These are phyloP conservation scores for Cutaneotrichosporon sp. DNA, from an alignment of 1,284 basidiomycete genomes.

Conservation along the genomic window DNA sequence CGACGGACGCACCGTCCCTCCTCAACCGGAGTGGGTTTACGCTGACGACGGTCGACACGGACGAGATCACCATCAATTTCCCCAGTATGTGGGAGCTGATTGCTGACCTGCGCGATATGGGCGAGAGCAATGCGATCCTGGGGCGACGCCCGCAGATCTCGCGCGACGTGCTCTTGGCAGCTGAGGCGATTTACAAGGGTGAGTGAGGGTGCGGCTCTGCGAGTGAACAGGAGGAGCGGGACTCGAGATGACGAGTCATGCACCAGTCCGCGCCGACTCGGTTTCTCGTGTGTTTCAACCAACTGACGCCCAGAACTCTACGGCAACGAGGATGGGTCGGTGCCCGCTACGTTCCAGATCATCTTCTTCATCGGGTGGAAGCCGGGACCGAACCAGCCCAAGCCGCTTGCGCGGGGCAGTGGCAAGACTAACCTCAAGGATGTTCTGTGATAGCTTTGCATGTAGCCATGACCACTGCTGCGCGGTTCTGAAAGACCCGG, in stretches of 20 bases:
- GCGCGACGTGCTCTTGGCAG: slow-evolving; percentile 85
- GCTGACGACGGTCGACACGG: slow-evolving; percentile 89
- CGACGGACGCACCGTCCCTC: slow-evolving; percentile 84
- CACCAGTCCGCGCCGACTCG: not conserved
- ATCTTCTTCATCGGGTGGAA: slow-evolving; percentile 99
- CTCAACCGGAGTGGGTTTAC: slow-evolving; percentile 91
- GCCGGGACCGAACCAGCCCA: slow-evolving; percentile 76
- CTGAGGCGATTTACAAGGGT: slow-evolving; percentile 92
- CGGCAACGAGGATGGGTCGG: slow-evolving; percentile 73
- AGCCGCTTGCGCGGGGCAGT: slow-evolving; percentile 80
- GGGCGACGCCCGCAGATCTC: slow-evolving; percentile 68
- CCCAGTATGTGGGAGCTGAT: slow-evolving; percentile 96
- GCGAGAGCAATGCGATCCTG: slow-evolving; percentile 88
- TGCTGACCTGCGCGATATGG: slow-evolving; percentile 92
- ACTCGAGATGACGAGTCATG: not conserved
- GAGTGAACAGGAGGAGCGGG: not conserved
- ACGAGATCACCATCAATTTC: slow-evolving; percentile 87
- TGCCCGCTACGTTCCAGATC: slow-evolving; percentile 94
- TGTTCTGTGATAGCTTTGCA: slow-evolving; percentile 57
- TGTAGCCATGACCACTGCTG: not conserved
- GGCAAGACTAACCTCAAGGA: slow-evolving; percentile 80
- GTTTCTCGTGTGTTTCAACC: not conserved
- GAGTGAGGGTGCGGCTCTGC: slow-evolving; percentile 7
- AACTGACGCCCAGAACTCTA: slow-evolving; percentile 65
- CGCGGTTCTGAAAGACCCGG: not conserved